Percentiles rank a stretch among this genome's conserved stretches.
phyloP scores from a whole-genome alignment of 768 basidiomycete species.

The Lactifluus echinatus region DNA sequence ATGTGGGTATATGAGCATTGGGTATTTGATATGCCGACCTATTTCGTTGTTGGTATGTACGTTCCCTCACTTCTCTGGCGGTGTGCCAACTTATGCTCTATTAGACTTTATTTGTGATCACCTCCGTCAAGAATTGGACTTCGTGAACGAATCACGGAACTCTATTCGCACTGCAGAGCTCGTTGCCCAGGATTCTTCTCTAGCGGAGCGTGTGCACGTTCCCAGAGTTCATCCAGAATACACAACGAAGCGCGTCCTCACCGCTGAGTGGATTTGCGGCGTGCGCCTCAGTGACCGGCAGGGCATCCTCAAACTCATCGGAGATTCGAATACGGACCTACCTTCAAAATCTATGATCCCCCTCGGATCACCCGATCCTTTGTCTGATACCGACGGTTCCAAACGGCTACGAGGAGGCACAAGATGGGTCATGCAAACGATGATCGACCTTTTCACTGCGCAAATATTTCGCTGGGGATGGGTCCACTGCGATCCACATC shows the following conservation, averaged over 20 bases:
- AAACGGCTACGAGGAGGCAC: conserved; percentile 47
- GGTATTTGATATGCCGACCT: conserved; percentile 81
- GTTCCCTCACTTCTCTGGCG: not conserved
- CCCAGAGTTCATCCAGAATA: conserved; percentile 66
- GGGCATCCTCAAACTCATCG: conserved; percentile 51
- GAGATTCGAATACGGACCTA: conserved; percentile 30
- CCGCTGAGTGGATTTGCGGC: conserved; percentile 80
- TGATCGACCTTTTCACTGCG: conserved; percentile 80
- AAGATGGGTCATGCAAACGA: conserved; percentile 67
- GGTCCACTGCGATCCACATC: conserved; percentile 72
- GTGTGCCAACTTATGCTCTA: not conserved
- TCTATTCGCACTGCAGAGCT: conserved; percentile 60
- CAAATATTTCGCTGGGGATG: conserved; percentile 92
- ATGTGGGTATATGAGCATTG: conserved; percentile 76
- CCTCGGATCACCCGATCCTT: conserved; percentile 10
- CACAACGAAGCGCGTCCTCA: conserved; percentile 71
- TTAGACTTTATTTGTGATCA: conserved; percentile 73
- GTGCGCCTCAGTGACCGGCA: conserved; percentile 60
- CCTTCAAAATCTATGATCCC: conserved; percentile 6
- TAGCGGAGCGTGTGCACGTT: conserved; percentile 66
- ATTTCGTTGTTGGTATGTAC: conserved; percentile 61
- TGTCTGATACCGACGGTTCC: not conserved
- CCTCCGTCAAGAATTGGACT: conserved; percentile 77
- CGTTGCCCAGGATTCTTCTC: conserved; percentile 59
- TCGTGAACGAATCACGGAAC: conserved; percentile 70